phyloP scores from a whole-genome alignment of 108 stramenopile genomes.

The Fistulifera solaris region DNA sequence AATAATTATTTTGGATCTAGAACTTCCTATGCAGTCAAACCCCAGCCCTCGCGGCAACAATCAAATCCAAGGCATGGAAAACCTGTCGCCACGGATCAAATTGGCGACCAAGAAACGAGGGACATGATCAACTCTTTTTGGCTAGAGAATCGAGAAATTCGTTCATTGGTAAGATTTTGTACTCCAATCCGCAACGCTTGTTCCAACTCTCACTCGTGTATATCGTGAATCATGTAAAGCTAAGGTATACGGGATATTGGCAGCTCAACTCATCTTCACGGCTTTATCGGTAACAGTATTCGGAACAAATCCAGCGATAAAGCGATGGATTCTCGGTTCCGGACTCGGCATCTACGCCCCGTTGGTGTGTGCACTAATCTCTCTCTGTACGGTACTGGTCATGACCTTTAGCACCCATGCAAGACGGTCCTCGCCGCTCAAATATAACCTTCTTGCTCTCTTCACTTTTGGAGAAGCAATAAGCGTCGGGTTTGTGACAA shows the following conservation, averaged over 20 bases:
- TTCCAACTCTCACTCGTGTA: slow-evolving; percentile 1
- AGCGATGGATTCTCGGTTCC: slow-evolving; percentile 29
- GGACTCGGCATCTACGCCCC: slow-evolving; percentile 14
- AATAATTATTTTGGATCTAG: too few relatives aligned
- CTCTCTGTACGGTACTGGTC: slow-evolving; percentile 44
- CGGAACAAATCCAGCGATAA: slow-evolving; percentile 33
- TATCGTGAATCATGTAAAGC: slow-evolving; percentile 19
- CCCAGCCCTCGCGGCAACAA: too few relatives aligned
- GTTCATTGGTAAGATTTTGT: slow-evolving; percentile 45
- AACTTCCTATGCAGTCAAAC: too few relatives aligned
- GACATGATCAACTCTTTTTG: slow-evolving; percentile 53
- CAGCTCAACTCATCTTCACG: slow-evolving; percentile 62
- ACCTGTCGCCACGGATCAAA: background rate
- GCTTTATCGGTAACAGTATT: slow-evolving; percentile 49
- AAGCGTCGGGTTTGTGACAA: slow-evolving; percentile 59
- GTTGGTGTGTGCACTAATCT: slow-evolving; percentile 18
- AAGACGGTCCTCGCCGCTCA: slow-evolving; percentile 49
- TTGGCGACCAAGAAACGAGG: slow-evolving; percentile 20
- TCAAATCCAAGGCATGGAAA: too few relatives aligned
- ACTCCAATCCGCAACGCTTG: background rate
- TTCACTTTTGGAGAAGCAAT: slow-evolving; percentile 77
- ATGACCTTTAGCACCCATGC: slow-evolving; percentile 35
- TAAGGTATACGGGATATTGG: slow-evolving; percentile 67
- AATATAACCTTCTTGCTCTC: slow-evolving; percentile 60
- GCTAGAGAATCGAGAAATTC: slow-evolving; percentile 57